phyloP scores from a whole-genome alignment of 2,329 filamentous ascomycete genomes.

The Ascomycota sp. region DNA sequence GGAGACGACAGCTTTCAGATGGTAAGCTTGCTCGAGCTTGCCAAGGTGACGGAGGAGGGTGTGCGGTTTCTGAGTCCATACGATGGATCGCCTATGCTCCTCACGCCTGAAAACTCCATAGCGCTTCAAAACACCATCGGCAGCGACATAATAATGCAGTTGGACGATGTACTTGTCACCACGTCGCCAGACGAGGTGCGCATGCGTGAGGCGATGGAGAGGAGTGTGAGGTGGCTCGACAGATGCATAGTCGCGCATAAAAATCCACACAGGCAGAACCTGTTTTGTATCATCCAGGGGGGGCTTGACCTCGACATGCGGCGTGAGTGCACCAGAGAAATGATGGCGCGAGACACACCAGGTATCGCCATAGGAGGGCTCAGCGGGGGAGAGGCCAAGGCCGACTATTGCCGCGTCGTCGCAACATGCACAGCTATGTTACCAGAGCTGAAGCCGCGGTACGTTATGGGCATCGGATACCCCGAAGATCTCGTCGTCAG shows the following conservation, averaged over 20 bases:
- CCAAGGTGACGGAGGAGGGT: conserved; percentile 83
- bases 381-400: conserved; percentile 85
- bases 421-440: conserved; percentile 64
- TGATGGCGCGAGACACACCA: conserved; percentile 77
- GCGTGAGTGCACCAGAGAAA: conserved; percentile 58
- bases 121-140: conserved; percentile 90
- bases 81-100: conserved; percentile 83
- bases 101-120: conserved; percentile 94
- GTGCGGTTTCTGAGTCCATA: conserved; percentile 92
- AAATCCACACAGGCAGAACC: conserved; percentile 62
- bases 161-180: conserved; percentile 92
- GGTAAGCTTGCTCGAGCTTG: conserved; percentile 85
- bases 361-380: conserved; percentile 91
- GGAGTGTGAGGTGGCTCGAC: conserved; percentile 87
- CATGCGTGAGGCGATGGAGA: conserved; percentile 86
- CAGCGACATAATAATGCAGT: conserved; percentile 97
- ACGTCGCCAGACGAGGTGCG: conserved; percentile 73
- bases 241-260: conserved; percentile 79
- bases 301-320: conserved; percentile 76
- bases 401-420: conserved; percentile 78
- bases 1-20: conserved; percentile 60
- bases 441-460: conserved; percentile 81
- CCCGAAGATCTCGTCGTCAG: conserved; percentile 89
- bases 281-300: conserved; percentile 97
- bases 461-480: conserved; percentile 97